Base-by-base conservation (phyloP, 352 stramenopile species). In the Phytophthora palmivora region DNA sequence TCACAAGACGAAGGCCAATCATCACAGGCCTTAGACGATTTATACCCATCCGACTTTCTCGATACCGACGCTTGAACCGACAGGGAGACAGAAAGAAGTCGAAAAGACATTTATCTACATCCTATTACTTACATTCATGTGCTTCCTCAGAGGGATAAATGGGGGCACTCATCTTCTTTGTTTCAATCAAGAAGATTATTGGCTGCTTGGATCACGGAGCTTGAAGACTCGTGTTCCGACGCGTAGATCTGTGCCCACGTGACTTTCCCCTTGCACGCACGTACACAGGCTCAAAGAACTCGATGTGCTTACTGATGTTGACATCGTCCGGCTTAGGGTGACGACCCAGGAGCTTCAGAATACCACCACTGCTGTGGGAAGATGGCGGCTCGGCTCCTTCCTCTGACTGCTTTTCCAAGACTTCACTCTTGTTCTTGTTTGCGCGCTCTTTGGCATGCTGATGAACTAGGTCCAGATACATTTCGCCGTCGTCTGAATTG, bases 211-310 rank as follows among this genome's bases (percentile, higher is more conserved):
- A n/a, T 33, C 30, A 76, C 30, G 64, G 48, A 9, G 28, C 30
- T 32, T 64, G 44, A 24, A 67, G 57, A 12, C 53, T 72, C 4
- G 47, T 48, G 32, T 59, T 56, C n/a, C 33, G 34, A 39, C 39
- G 44, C 16, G 55, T 55, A 7, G 65, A 53, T 49, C 58, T 56
- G 34, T 55, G 66, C 1, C 36, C 50, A 30, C 61, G 51, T 2
- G 70, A 73, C 39, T 67, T 75, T 4, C 55, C 51, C 10, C 49
- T 58, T 18, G 43, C 51, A 36, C 34, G 76, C 19, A 82, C 70
- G 49, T 86, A 74, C 15, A 89, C 68, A 0, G 80, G 80, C 16
- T 78, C 70, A 8, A 79, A 64, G 55, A 87, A 89, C 55, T 89
- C 80, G n/a, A 89, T 57, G 36, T 75, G 49, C 36, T 77, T 82